phyloP scores from a whole-genome alignment of 1,139 yeast genomes.

The Wickerhamomyces sp. region DNA sequence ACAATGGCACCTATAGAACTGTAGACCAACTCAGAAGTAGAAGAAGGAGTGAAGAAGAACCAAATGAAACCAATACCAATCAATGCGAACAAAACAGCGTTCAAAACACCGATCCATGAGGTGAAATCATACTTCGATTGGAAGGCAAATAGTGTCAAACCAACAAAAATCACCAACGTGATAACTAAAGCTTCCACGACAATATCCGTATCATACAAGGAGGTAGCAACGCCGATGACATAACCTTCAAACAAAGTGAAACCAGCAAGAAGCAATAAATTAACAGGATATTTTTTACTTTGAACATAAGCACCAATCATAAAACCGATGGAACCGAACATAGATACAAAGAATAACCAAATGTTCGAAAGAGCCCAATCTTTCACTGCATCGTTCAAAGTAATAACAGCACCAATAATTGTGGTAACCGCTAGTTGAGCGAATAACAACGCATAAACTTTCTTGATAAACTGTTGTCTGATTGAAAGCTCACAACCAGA shows the following conservation, averaged over 20 bases:
- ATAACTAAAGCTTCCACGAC: constrained; percentile 69
- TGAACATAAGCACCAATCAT: constrained; percentile 55
- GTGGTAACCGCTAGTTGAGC: constrained; percentile 62
- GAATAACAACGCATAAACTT: constrained; percentile 70
- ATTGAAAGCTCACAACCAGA: constrained; percentile 73
- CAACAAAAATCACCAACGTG: constrained; percentile 66
- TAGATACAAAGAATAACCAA: constrained; percentile 55
- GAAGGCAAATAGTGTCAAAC: constrained; percentile 71
- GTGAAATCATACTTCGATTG: constrained; percentile 81
- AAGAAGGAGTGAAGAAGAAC: constrained; percentile 60
- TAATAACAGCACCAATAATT: constrained; percentile 51
- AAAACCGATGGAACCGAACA: constrained; percentile 56
- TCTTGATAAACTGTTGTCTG: constrained; percentile 71
- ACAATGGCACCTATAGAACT: constrained; percentile 70
- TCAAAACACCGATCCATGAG: constrained; percentile 63
- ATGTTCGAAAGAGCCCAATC: constrained; percentile 56
- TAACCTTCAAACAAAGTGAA: constrained; percentile 78
- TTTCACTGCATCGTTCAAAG: constrained; percentile 42
- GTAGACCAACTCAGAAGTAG: constrained; percentile 55
- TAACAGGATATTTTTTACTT: constrained; percentile 63
- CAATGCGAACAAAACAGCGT: constrained; percentile 59
- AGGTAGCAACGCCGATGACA: constrained; percentile 61
- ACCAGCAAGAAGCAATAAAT: constrained; percentile 50
- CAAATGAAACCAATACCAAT: constrained; percentile 69
- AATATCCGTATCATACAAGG: constrained; percentile 57